Evolutionary conservation across 306 rosid genomes (phyloP).

Genomic region (Begonia masoniana): DNA sequence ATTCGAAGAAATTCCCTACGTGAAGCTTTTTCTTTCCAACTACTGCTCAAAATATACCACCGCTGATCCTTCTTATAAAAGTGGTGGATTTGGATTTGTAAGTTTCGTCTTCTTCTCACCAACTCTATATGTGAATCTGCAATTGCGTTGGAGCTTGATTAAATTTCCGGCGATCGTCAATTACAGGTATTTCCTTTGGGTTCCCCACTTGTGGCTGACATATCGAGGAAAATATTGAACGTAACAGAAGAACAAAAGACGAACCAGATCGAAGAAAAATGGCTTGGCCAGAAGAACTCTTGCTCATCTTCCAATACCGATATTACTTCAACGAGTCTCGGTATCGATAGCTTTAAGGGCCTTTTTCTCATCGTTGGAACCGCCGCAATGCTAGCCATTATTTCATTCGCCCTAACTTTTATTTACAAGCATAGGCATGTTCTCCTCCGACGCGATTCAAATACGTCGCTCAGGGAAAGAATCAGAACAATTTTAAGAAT

Average conservation of each 20-base stretch:
- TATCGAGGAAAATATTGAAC: constrained; percentile 40
- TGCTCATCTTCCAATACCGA: constrained; percentile 12
- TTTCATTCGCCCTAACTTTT: constrained; percentile 14
- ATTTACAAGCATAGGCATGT: constrained; percentile 17
- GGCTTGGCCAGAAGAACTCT: constrained; percentile 23
- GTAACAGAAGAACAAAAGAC: constrained; percentile 42
- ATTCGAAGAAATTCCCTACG: constrained; percentile 42
- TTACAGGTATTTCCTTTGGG: constrained; percentile 28
- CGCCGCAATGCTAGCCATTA: constrained; percentile 21
- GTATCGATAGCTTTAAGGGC: constrained; percentile 45
- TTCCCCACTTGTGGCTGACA: constrained; percentile 32
- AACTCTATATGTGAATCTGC: neutral
- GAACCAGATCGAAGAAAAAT: constrained; percentile 24
- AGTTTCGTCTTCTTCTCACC: constrained; percentile 9
- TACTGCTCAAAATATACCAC: constrained; percentile 36
- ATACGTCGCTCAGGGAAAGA: constrained; percentile 16
- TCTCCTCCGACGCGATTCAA: neutral
- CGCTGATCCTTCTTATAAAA: constrained; percentile 28
- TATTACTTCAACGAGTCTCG: constrained; percentile 25
- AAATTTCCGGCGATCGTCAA: too few relatives aligned
- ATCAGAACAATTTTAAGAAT: constrained; percentile 7
- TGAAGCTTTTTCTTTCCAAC: constrained; percentile 23
- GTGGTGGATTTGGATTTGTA: constrained; percentile 61
- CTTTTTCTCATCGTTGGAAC: constrained; percentile 32
- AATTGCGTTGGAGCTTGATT: neutral